Percentiles rank a stretch among this genome's conserved stretches.
phyloP scores from a whole-genome alignment of 2,329 filamentous ascomycete genomes.

The Beauveria brongniartii region DNA sequence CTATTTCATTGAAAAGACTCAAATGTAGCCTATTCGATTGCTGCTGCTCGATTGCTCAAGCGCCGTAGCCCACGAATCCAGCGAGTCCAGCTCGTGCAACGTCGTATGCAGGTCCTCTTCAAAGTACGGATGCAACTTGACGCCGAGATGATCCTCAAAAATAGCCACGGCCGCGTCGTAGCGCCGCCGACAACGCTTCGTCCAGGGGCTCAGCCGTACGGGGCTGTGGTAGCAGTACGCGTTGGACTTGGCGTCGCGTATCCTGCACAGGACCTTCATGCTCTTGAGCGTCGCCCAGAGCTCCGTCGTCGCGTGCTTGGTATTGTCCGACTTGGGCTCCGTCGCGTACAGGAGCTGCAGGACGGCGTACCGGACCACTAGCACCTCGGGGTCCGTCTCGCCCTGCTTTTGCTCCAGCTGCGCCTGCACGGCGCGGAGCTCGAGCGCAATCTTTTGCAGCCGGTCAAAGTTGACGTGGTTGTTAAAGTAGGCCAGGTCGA shows the following conservation, averaged over 20 bases:
- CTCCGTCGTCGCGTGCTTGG: conserved; percentile 29
- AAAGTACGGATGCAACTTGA: conserved; percentile 33
- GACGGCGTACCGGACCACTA: conserved; percentile 33
- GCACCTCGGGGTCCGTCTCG: conserved; percentile 25
- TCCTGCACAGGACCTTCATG: conserved; percentile 26
- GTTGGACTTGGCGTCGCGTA: conserved; percentile 30
- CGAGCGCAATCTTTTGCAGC: conserved; percentile 28
- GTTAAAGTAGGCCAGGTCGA: conserved; percentile 33
- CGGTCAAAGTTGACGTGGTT: conserved; percentile 29
- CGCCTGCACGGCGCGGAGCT: conserved; percentile 28
- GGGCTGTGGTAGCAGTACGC: conserved; percentile 36
- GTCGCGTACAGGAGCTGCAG: conserved; percentile 30
- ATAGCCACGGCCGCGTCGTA: conserved; percentile 31
- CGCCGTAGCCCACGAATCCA: conserved; percentile 28
- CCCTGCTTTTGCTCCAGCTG: conserved; percentile 29
- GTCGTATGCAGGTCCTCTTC: conserved; percentile 36
- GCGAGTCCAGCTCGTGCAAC: conserved; percentile 29
- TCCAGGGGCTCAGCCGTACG: conserved; percentile 36
- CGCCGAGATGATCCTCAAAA: conserved; percentile 29
- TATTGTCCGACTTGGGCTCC: conserved; percentile 25
- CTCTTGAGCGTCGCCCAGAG: conserved; percentile 30
- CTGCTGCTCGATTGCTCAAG: conserved; percentile 1
- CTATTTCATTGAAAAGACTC: background rate
- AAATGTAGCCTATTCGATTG: conserved; percentile 2
- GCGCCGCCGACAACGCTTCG: conserved; percentile 33